Evolutionary conservation across 1,284 basidiomycete species (phyloP), one percentile per base, ranked within the genome.

Genomic region (Porphyrellus sp.): DNA sequence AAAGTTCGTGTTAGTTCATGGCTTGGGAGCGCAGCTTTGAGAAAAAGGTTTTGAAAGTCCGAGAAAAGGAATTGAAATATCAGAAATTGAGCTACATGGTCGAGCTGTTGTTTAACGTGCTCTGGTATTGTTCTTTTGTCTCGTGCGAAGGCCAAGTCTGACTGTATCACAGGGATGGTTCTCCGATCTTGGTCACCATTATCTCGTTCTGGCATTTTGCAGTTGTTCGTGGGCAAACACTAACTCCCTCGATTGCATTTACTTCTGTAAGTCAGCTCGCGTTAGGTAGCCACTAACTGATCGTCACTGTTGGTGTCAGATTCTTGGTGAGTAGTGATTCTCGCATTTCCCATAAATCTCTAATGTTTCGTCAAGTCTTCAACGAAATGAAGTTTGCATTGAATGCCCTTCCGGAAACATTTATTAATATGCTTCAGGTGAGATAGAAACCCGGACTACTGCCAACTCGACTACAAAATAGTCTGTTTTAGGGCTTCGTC

Each of bases 1-100:
- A 40, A 71, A 43, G 4, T 25, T 34, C 8, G 8, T 23, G 21
- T 23, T 56, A 89, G 83, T 94, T 94, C 70, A 94, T 95, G 91
- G 91, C 91, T 11, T 95, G 93, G 93, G 94, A 97, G 71, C 82
- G 90, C 20, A 90, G 85, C 61, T 96, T 96, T 63, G 92, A 96
- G 71, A 75, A 77, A 28, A 78, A 81, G 8, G 85, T 96, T 8
- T 69, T 89, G 51, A 82, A 80, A 47, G 77, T 95, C 55, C 81
- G 93, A 23, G 82, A 81, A 44, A 85, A 83, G 59, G 92, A 96
- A 68, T 76, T 96, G 13, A 84, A 83, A 60, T 93, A 85, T 70
- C 91, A 93, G 68, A 85, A 83, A 57, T 71, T 90, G 51, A 95
- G 92, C 71, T 96, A 92, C 68, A 80, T 81, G 40, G 89, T 96